Conservation (phyloP, 441 rosid genomes). For the Aleurites moluccanus region DNA sequence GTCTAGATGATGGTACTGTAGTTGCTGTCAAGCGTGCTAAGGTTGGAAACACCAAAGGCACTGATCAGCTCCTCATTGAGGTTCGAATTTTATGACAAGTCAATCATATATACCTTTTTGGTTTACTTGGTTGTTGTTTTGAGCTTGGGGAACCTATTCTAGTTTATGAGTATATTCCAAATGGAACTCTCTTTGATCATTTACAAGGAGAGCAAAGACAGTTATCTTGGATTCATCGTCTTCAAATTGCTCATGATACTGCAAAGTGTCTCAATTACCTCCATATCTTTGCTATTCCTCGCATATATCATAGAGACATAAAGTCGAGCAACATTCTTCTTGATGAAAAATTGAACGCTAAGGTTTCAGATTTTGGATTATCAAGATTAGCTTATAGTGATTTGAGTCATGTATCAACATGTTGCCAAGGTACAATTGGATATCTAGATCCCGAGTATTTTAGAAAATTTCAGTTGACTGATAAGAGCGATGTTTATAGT, state of each 20-base stretch:
- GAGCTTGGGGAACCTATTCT: slow-evolving; percentile 55
- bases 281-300: slow-evolving; percentile 45
- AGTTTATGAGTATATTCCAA: slow-evolving; percentile 52
- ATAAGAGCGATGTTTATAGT: slow-evolving; percentile 60
- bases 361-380: slow-evolving; percentile 56
- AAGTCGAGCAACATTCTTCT: slow-evolving; percentile 60
- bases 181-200: slow-evolving; percentile 51
- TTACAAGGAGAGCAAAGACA: slow-evolving; percentile 21
- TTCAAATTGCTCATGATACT: slow-evolving; percentile 40
- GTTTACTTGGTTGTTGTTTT: slow-evolving; percentile 55
- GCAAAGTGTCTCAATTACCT: slow-evolving; percentile 60
- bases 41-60: slow-evolving; percentile 53
- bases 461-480: slow-evolving; percentile 47
- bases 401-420: slow-evolving; percentile 51
- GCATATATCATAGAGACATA: slow-evolving; percentile 53
- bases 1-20: slow-evolving; percentile 43
- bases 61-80: slow-evolving; percentile 58
- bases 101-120: slow-evolving; percentile 50
- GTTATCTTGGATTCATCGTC: slow-evolving; percentile 43
- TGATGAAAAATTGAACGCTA: slow-evolving; percentile 44
- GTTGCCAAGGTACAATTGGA: slow-evolving; percentile 57
- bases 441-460: slow-evolving; percentile 58
- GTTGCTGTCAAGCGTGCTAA: slow-evolving; percentile 63
- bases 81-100: slow-evolving; percentile 63
- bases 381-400: slow-evolving; percentile 51